Conservation (phyloP, 2,329 filamentous ascomycete genomes). For the Cladophialophora psammophila region DNA sequence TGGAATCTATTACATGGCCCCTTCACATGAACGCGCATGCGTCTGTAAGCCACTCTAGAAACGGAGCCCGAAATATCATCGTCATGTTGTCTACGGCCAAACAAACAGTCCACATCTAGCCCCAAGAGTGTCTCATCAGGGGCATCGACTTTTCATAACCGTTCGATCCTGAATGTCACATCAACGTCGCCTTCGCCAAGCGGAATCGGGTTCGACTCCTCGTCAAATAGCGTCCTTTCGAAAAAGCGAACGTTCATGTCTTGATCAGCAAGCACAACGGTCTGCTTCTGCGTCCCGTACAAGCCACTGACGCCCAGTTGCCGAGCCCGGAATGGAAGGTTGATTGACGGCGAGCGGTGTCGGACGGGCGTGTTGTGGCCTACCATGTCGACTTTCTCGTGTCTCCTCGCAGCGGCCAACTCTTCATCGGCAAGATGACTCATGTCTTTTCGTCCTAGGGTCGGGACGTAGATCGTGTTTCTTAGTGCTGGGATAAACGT, state of each 20-base stretch:
- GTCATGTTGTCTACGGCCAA: no score
- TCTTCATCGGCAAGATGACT: slow-evolving; percentile 44
- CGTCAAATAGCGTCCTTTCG: slow-evolving; percentile 67
- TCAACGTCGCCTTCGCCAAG: slow-evolving; percentile 56
- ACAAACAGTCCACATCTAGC: no score
- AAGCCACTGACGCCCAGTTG: slow-evolving; percentile 55
- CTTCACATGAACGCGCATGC: no score
- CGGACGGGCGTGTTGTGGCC: slow-evolving; percentile 35
- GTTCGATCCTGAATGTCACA: slow-evolving; percentile 57
- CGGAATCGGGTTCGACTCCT: slow-evolving; percentile 56
- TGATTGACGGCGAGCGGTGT: slow-evolving; percentile 37
- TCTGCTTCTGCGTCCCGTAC: slow-evolving; percentile 72
- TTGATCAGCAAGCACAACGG: slow-evolving; percentile 63
- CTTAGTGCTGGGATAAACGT: slow-evolving; percentile 64
- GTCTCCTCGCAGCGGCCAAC: slow-evolving; percentile 48
- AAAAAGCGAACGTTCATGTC: slow-evolving; percentile 66
- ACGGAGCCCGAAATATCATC: no score
- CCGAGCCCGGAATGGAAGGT: slow-evolving; percentile 26
- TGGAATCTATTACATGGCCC: no score
- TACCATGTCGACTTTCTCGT: slow-evolving; percentile 42
- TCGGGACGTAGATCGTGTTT: slow-evolving; percentile 68
- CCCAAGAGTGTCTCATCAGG: no score
- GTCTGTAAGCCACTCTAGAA: no score
- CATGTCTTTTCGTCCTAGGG: slow-evolving; percentile 58
- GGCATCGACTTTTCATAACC: neutral